Evolutionary conservation across 225 moss, liverwort and hornwort species (phyloP).

Genomic region (Neckera pumila): DNA sequence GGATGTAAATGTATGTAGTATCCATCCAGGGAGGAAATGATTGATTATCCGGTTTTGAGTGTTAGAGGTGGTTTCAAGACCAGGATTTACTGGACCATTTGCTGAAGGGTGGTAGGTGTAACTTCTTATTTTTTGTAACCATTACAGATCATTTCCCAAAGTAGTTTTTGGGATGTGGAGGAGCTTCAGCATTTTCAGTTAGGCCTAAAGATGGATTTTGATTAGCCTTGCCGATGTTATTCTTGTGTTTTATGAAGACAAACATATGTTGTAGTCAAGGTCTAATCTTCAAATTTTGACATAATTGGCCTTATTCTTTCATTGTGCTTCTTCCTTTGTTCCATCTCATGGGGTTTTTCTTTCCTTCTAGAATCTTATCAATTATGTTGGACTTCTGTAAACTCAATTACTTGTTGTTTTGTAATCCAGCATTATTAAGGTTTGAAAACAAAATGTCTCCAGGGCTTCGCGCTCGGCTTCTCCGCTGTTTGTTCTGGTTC

Average conservation of each 20-base stretch:
- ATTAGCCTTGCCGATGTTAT: background rate
- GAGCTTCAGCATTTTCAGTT: background rate
- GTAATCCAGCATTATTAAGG: background rate
- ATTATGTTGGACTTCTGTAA: background rate
- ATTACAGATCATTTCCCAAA: background rate
- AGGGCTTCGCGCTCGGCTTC: no score
- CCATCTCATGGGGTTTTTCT: background rate
- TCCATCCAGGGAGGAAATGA: background rate
- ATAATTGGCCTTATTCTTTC: background rate
- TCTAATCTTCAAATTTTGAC: background rate
- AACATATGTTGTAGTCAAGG: background rate
- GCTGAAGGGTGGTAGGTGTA: background rate
- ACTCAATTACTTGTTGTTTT: background rate
- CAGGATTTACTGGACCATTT: background rate
- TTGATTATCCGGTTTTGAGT: background rate
- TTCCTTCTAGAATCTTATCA: background rate
- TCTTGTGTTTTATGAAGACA: background rate
- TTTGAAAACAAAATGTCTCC: no score
- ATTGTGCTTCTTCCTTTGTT: background rate
- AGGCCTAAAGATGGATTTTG: background rate
- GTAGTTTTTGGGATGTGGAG: background rate
- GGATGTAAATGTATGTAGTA: slow-evolving; percentile 5
- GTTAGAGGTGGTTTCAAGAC: background rate
- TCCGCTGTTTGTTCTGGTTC: no score
- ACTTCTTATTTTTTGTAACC: background rate